phyloP scores from a whole-genome alignment of 371 early-diverging fungal genomes.

The Mucor saturninus region DNA sequence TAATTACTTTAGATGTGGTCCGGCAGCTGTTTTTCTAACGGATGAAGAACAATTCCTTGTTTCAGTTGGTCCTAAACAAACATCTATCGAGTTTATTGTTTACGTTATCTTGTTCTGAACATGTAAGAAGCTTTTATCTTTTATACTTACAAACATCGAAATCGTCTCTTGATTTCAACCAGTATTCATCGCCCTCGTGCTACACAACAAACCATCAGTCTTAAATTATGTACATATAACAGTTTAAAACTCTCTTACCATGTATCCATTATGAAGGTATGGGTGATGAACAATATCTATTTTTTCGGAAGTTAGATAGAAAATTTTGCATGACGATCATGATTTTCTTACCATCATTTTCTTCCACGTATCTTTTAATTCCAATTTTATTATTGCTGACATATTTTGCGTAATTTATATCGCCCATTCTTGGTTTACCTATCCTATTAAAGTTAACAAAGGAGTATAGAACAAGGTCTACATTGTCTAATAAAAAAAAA shows the following conservation, averaged over 20 bases:
- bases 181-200: slow-evolving; percentile 30
- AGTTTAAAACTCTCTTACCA: slow-evolving; percentile 10
- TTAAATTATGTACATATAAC: neutral
- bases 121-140: neutral
- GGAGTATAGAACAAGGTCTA: neutral
- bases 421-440: slow-evolving; percentile 25
- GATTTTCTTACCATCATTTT: slow-evolving; percentile 15
- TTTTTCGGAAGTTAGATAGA: neutral
- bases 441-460: neutral
- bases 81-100: neutral
- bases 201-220: neutral
- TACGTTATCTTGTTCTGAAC: neutral
- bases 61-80: slow-evolving; percentile 24
- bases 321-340: no score
- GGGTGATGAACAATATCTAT: slow-evolving; percentile 12
- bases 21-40: neutral
- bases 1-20: slow-evolving; percentile 8
- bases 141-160: slow-evolving; percentile 1
- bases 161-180: slow-evolving; percentile 13
- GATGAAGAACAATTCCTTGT: slow-evolving; percentile 23
- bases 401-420: slow-evolving; percentile 20
- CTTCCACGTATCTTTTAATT: slow-evolving; percentile 13
- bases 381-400: slow-evolving; percentile 1
- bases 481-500: neutral
- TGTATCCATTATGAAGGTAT: slow-evolving; percentile 13